Base-by-base conservation (phyloP, 108 stramenopile species). In the Nannochloropsis oceanica region DNA sequence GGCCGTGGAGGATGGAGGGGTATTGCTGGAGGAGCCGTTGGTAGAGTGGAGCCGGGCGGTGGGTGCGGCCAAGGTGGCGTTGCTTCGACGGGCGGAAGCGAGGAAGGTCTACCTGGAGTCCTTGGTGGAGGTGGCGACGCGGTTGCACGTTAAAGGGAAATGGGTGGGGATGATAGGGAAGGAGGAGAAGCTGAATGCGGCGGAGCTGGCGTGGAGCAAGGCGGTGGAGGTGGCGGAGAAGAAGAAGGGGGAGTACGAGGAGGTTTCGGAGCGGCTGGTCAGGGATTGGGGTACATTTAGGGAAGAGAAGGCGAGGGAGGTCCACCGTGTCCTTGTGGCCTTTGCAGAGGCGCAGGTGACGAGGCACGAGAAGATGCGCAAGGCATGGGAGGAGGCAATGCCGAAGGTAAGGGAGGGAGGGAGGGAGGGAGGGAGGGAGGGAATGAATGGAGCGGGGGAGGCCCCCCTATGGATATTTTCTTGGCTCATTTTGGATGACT, bases 251-350 rank as follows among this genome's bases (percentile, higher is more conserved):
- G n/a, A 14, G 81, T 26, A 25, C 84, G 84, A 25, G 83, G 25
- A 26, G 50, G 80, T 25, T 79, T 44, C 8, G 46, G 26, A 43
- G 81, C 42, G 42, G 81, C 11, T 34, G 86, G 83, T 90, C 20
- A 85, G 42, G 43, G 88, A 90, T 82, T 84, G 86, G 79, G 88
- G 83, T 22, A 80, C 81, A 12, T 85, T 90, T 5, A 80, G 81
- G 25, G 88, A 90, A 22, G 73, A 42, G 85, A 43, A 82, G 10
- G 80, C 26, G 79, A 27, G 20, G 34, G 26, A 82, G 81, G 42
- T 82, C 12, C 13, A 82, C 42, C 5, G 13, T 8, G 8, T 22
- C 2, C 80, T 14, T 9, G 22, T 25, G 26, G 59, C 59, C 59
- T n/a, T 73, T n/a, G 22, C n/a, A 10, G 59, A 73, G 59, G 59